Percentiles rank a stretch among this genome's conserved stretches.
Evolutionary conservation across 2,329 filamentous ascomycete species (phyloP).

Genomic region (Fusarium coicis): DNA sequence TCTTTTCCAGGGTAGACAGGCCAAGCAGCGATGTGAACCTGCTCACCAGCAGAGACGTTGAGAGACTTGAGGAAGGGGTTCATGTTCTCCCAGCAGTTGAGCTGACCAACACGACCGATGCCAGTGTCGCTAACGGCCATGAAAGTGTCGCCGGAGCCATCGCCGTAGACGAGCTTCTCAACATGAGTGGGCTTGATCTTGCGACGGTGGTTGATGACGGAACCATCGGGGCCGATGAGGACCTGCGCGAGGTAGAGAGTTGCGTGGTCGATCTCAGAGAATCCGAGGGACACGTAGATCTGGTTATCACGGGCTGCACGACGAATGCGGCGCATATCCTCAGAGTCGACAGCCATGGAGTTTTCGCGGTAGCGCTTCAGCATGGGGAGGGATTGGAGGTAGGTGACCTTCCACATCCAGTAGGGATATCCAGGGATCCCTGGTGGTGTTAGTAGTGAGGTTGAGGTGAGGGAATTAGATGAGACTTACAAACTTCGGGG

Average conservation of each 20-base stretch:
- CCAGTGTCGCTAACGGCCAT: constrained; percentile 57
- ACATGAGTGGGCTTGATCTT: constrained; percentile 64
- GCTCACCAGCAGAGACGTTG: constrained; percentile 43
- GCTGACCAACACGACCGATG: constrained; percentile 62
- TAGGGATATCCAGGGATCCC: constrained; percentile 66
- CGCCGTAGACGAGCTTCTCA: constrained; percentile 62
- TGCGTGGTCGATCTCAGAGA: constrained; percentile 58
- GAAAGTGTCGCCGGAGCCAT: constrained; percentile 67
- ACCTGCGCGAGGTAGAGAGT: constrained; percentile 62
- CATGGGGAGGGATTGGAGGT: constrained; percentile 47
- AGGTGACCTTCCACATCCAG: constrained; percentile 50
- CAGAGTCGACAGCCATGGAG: constrained; percentile 49
- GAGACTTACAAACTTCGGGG: constrained; percentile 57
- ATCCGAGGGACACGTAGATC: constrained; percentile 61
- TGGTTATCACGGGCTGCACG: constrained; percentile 54
- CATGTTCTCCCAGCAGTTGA: constrained; percentile 68
- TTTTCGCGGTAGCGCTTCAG: constrained; percentile 54
- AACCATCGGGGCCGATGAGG: constrained; percentile 61
- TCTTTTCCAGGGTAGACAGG: constrained; percentile 42
- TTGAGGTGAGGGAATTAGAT: accelerated
- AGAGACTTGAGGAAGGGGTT: constrained; percentile 44
- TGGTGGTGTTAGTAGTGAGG: neutral
- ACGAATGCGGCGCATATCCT: constrained; percentile 56
- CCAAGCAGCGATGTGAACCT: constrained; percentile 47
- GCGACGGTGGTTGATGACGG: constrained; percentile 58